Conservation (phyloP, 176 grass and related monocot species). For the Carex myosuroides region DNA sequence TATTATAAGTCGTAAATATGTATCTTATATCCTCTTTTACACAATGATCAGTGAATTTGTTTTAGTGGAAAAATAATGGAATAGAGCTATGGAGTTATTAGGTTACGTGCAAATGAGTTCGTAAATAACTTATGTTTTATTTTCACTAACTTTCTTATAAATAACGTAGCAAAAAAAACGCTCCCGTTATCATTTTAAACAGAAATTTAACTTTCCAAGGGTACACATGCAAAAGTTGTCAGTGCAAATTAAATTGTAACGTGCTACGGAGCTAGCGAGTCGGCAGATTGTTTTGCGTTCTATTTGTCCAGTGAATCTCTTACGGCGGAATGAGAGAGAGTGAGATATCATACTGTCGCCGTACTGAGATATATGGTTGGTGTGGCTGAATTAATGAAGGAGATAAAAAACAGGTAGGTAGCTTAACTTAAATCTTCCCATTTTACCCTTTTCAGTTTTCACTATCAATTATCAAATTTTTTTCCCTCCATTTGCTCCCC, state of each 20-base stretch:
- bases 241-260: background rate
- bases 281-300: background rate
- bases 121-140: too few species aligned
- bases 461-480: background rate
- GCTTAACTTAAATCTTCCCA: background rate
- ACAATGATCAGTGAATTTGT: too few species aligned
- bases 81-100: too few species aligned
- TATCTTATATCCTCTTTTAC: too few species aligned
- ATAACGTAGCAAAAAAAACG: too few species aligned
- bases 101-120: too few species aligned
- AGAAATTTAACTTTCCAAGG: background rate
- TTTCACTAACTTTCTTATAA: too few species aligned
- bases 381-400: conserved; percentile 6
- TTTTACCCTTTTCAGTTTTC: background rate
- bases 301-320: background rate
- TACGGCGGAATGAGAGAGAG: background rate
- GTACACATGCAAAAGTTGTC: background rate
- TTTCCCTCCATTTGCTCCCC: conserved; percentile 4
- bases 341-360: background rate
- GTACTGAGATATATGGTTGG: background rate
- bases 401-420: background rate
- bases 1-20: too few species aligned
- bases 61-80: too few species aligned
- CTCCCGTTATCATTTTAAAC: background rate
- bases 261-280: background rate